phyloP scores from a whole-genome alignment of 345 rosid genomes.

The Turritis glabra region DNA sequence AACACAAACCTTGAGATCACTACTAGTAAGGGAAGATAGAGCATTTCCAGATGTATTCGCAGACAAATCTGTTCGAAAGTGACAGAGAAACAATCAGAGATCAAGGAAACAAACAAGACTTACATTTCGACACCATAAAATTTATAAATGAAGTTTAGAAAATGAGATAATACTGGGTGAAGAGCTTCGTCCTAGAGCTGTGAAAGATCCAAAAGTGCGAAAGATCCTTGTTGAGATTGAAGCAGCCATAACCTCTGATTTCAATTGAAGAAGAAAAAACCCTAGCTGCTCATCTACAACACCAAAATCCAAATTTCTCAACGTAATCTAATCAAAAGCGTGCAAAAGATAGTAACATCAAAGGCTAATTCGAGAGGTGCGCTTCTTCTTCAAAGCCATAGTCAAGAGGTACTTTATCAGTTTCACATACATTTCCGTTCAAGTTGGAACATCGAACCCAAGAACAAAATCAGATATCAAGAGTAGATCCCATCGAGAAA shows the following conservation, averaged over 20 bases:
- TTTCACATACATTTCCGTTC: background rate
- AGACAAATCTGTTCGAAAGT: slow-evolving; percentile 17
- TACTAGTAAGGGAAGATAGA: slow-evolving; percentile 22
- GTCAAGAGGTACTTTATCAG: too few relatives aligned
- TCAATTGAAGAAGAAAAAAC: background rate
- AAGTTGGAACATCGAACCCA: background rate
- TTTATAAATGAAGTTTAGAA: background rate
- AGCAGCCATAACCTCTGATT: slow-evolving; percentile 46
- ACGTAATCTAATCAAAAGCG: background rate
- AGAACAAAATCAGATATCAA: background rate
- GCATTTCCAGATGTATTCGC: slow-evolving; percentile 29
- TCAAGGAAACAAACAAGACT: background rate
- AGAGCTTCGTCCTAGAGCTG: slow-evolving; percentile 24
- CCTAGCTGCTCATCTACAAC: slow-evolving; percentile 33
- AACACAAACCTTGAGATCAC: slow-evolving; percentile 20
- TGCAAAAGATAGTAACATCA: too few relatives aligned
- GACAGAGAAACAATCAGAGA: slow-evolving; percentile 5
- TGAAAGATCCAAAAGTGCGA: slow-evolving; percentile 41
- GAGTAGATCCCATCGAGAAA: background rate
- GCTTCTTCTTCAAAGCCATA: too few relatives aligned
- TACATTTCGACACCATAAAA: background rate
- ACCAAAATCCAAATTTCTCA: slow-evolving; percentile 6
- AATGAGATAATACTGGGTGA: slow-evolving; percentile 2
- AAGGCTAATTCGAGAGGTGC: background rate
- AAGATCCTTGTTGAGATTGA: slow-evolving; percentile 43